Conservation (phyloP, 768 basidiomycete genomes). For the Termitomyces sp. region DNA sequence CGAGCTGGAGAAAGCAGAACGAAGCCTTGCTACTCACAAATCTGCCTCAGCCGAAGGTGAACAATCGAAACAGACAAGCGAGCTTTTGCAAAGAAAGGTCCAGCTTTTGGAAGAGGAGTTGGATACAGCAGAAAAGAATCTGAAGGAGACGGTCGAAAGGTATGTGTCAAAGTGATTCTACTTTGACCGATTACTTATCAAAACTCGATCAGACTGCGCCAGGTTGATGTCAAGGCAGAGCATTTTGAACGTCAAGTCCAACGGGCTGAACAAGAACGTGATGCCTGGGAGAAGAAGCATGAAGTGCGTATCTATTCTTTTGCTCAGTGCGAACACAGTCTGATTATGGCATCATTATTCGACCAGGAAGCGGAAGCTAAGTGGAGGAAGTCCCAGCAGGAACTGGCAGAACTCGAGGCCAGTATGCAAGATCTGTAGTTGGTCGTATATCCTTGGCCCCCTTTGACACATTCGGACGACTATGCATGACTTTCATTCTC, state of each 20-base stretch:
- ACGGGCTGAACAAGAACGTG: conserved; percentile 85
- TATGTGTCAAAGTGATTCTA: conserved; percentile 36
- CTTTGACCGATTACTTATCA: conserved; percentile 13
- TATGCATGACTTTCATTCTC: background rate
- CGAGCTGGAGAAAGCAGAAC: conserved; percentile 69
- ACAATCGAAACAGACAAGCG: conserved; percentile 61
- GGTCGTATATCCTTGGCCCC: background rate
- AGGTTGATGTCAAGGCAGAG: conserved; percentile 98
- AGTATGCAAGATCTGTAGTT: conserved; percentile 68
- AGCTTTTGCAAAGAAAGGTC: conserved; percentile 76
- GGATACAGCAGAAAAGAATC: conserved; percentile 91
- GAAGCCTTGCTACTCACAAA: conserved; percentile 62
- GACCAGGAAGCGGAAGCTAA: conserved; percentile 67
- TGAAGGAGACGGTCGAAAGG: conserved; percentile 97
- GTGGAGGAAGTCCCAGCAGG: conserved; percentile 66
- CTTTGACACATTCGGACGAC: background rate
- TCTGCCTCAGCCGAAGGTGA: conserved; percentile 60
- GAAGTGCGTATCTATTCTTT: conserved; percentile 51
- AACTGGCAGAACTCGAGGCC: conserved; percentile 77
- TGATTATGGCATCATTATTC: conserved; percentile 7
- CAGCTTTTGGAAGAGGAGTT: conserved; percentile 93
- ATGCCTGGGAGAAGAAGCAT: conserved; percentile 90
- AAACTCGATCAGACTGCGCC: conserved; percentile 61
- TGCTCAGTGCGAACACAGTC: background rate
- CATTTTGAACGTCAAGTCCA: conserved; percentile 93